Evolutionary conservation across 1,284 basidiomycete genomes (phyloP).

Genomic region (Tilletia caries): DNA sequence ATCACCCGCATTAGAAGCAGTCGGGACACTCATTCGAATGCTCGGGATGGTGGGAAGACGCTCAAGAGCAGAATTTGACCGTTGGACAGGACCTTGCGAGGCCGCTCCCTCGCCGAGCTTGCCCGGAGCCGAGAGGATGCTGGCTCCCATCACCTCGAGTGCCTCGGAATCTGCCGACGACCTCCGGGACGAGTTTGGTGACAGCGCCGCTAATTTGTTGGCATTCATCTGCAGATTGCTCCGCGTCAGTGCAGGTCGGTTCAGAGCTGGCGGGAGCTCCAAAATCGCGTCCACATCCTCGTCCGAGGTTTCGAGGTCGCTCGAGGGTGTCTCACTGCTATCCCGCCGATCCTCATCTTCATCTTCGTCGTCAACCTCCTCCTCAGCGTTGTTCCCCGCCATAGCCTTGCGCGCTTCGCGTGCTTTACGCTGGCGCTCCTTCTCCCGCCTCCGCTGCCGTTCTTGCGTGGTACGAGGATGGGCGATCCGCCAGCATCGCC

Average conservation of each 20-base stretch:
- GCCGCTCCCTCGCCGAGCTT: neutral
- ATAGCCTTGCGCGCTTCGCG: constrained; percentile 30
- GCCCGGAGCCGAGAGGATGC: constrained; percentile 11
- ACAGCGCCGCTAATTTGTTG: neutral
- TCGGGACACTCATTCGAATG: neutral
- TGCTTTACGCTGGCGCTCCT: neutral
- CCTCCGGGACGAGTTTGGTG: neutral
- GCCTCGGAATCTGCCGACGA: neutral
- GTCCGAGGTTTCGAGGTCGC: constrained; percentile 15
- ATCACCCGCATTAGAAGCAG: neutral
- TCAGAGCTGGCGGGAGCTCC: constrained; percentile 8
- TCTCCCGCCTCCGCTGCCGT: neutral
- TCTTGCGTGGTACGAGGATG: constrained; percentile 7
- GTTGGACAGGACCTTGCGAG: too few species aligned
- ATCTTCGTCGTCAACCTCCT: constrained; percentile 41
- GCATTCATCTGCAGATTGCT: constrained; percentile 11
- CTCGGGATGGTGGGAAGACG: neutral
- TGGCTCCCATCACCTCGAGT: constrained; percentile 8
- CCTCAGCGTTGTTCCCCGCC: constrained; percentile 51
- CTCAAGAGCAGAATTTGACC: neutral
- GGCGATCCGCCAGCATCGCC: constrained; percentile 75
- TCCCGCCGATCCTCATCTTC: constrained; percentile 26
- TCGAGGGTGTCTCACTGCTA: constrained; percentile 18
- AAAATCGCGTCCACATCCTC: constrained; percentile 49
- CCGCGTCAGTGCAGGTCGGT: constrained; percentile 8